Percentiles rank a stretch among this genome's conserved stretches.
These are phyloP conservation scores for Penicillium pancosmium DNA, from an alignment of 495 filamentous ascomycete genomes.

Conservation along the genomic window DNA sequence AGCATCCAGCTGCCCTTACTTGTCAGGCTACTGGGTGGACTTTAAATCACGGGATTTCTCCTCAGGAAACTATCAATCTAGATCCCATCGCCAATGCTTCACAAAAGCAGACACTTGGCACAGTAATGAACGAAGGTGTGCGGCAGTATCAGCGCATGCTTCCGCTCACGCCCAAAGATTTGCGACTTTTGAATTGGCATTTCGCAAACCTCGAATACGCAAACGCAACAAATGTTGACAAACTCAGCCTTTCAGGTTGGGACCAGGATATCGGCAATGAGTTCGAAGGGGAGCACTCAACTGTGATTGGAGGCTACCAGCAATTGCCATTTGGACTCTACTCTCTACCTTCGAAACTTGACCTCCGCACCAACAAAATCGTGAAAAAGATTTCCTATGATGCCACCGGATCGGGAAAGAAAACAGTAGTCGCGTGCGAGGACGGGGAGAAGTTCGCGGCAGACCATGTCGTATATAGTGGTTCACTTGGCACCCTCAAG, in stretches of 20 bases:
- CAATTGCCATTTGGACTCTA: conserved; percentile 84
- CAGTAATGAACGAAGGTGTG: conserved; percentile 86
- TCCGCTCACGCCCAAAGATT: conserved; percentile 80
- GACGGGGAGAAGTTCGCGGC: conserved; percentile 77
- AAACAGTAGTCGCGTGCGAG: conserved; percentile 70
- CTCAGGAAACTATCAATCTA: conserved; percentile 72
- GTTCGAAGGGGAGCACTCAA: conserved; percentile 90
- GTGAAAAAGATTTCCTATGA: conserved; percentile 73
- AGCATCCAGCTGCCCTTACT: conserved; percentile 66
- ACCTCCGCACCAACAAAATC: conserved; percentile 70
- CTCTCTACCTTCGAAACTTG: conserved; percentile 72
- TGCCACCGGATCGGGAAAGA: conserved; percentile 37
- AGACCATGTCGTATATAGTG: conserved; percentile 84
- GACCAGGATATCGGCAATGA: conserved; percentile 98
- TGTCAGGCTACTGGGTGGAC: conserved; percentile 81
- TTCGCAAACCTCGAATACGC: conserved; percentile 98
- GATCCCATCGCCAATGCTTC: conserved; percentile 62
- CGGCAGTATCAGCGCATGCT: conserved; percentile 83
- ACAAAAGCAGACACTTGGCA: conserved; percentile 73
- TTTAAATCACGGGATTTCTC: conserved; percentile 64
- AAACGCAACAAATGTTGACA: conserved; percentile 83
- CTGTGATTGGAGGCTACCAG: conserved; percentile 90
- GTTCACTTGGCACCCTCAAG: conserved; percentile 89
- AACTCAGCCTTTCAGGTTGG: conserved; percentile 89
- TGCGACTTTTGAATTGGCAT: conserved; percentile 95